Evolutionary conservation across 1,284 basidiomycete genomes (phyloP).

Genomic region (Kalmanozyma brasiliensis): DNA sequence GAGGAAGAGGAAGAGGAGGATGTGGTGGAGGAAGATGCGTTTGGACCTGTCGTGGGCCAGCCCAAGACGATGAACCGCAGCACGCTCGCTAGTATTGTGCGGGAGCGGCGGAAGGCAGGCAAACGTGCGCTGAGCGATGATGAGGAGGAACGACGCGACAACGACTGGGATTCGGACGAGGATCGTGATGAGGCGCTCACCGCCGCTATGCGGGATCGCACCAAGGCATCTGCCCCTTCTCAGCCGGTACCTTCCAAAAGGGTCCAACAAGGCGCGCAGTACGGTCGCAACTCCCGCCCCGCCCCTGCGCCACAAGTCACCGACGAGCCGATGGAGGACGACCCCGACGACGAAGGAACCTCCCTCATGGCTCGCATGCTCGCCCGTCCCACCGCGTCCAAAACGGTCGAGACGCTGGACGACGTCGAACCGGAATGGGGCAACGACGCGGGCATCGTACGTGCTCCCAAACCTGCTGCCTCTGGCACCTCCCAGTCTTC

Average conservation of each 20-base stretch:
- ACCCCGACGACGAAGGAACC: not conserved
- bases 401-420: constrained; percentile 24
- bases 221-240: not conserved
- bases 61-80: constrained; percentile 22
- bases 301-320: not conserved
- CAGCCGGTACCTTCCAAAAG: constrained; percentile 1
- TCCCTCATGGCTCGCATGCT: constrained; percentile 30
- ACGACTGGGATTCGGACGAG: not conserved
- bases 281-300: constrained; percentile 17
- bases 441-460: constrained; percentile 42
- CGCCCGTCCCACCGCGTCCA: not conserved
- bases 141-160: constrained; percentile 15
- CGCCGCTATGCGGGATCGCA: constrained; percentile 18
- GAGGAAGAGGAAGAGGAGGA: constrained; percentile 1
- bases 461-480: constrained; percentile 32
- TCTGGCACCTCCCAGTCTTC: constrained; percentile 4
- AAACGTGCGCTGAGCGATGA: constrained; percentile 23
- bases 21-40: constrained; percentile 32
- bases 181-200: constrained; percentile 9
- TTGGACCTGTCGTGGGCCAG: constrained; percentile 29
- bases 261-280: constrained; percentile 5
- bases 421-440: constrained; percentile 50
- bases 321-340: constrained; percentile 13
- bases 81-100: constrained; percentile 14
- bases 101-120: constrained; percentile 23